Conservation (phyloP, 2,329 filamentous ascomycete species). For the Ophiostoma sp. region DNA sequence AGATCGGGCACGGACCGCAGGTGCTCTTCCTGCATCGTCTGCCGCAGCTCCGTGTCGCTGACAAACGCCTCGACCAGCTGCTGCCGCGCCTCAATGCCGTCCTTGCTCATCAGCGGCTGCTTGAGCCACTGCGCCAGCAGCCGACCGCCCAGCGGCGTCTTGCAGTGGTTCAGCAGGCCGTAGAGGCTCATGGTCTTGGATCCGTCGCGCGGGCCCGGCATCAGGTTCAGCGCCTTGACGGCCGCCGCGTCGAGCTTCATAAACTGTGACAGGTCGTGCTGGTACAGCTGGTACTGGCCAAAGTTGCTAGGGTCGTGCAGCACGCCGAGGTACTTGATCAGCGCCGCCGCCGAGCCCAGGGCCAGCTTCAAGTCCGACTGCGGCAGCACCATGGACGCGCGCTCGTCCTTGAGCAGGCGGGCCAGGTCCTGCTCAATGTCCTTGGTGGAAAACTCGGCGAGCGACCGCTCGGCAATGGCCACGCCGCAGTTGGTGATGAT, state of each 20-base stretch:
- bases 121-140: slow-evolving; percentile 94
- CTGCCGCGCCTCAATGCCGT: slow-evolving; percentile 80
- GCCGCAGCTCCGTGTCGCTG: slow-evolving; percentile 83
- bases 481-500: slow-evolving; percentile 92
- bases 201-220: slow-evolving; percentile 91
- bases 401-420: slow-evolving; percentile 80
- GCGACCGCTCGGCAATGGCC: slow-evolving; percentile 74
- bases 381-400: slow-evolving; percentile 64
- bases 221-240: slow-evolving; percentile 87
- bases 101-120: slow-evolving; percentile 87
- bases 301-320: slow-evolving; percentile 92
- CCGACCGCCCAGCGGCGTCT: slow-evolving; percentile 86
- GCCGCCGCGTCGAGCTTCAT: slow-evolving; percentile 98
- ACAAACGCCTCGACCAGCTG: slow-evolving; percentile 94
- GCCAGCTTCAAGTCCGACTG: slow-evolving; percentile 91
- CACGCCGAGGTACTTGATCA: slow-evolving; percentile 91
- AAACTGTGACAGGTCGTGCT: slow-evolving; percentile 92
- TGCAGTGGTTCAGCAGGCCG: slow-evolving; percentile 93
- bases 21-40: slow-evolving; percentile 96
- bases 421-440: slow-evolving; percentile 96
- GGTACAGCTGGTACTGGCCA: slow-evolving; percentile 93
- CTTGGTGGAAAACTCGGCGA: slow-evolving; percentile 73
- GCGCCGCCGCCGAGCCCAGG: slow-evolving; percentile 86
- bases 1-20: slow-evolving; percentile 88
- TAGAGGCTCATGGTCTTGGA: slow-evolving; percentile 97